These are phyloP conservation scores for Yamadazyma spencermartinsiae DNA, from an alignment of 1,139 yeast genomes.

Conservation along the genomic window DNA sequence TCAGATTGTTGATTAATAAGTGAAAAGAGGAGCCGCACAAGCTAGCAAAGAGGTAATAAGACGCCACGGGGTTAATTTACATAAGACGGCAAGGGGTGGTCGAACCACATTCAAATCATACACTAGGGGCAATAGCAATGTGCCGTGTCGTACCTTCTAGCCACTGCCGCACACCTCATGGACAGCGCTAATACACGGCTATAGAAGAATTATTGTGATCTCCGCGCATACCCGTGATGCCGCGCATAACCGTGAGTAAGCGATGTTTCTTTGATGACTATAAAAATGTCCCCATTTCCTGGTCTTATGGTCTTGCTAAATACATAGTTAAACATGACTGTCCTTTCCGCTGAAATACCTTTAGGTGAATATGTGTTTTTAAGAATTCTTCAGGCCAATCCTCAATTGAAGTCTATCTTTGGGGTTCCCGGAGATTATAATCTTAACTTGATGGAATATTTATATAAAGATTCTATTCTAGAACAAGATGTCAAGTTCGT, in stretches of 20 bases:
- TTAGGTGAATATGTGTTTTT: conserved; percentile 42
- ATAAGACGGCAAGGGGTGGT: no score
- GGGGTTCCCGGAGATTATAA: conserved; percentile 49
- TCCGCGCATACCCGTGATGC: conserved; percentile 2
- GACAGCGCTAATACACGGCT: conserved; percentile 3
- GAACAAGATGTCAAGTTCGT: conserved; percentile 25
- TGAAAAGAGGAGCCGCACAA: not conserved
- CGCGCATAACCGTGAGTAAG: conserved; percentile 1
- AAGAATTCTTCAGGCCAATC: conserved; percentile 38
- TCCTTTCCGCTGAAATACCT: conserved; percentile 20
- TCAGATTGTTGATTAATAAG: not conserved
- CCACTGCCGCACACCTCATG: not conserved
- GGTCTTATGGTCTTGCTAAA: not conserved
- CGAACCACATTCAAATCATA: no score
- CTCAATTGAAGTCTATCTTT: conserved; percentile 34
- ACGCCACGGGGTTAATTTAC: not conserved
- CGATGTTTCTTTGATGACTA: not conserved
- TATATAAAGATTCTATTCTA: conserved; percentile 27
- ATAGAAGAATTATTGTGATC: not conserved
- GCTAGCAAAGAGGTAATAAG: not conserved
- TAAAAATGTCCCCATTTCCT: not conserved
- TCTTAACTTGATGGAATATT: conserved; percentile 36
- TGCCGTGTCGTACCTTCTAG: not conserved
- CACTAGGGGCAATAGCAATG: no score
- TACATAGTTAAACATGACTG: conserved; percentile 11